Conservation (phyloP, 345 rosid genomes). For the Pistacia vera region DNA sequence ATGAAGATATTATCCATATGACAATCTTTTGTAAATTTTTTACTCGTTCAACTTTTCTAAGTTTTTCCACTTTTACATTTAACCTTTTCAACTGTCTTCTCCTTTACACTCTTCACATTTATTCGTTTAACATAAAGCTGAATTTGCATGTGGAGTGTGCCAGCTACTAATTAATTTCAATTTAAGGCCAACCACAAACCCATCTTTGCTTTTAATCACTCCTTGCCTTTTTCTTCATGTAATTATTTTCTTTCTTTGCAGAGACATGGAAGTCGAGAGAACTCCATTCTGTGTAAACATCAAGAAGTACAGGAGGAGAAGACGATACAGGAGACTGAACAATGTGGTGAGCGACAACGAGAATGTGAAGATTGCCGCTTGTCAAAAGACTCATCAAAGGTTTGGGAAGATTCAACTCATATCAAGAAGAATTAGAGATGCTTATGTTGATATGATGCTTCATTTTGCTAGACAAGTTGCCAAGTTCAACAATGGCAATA, state of each 20-base stretch:
- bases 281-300: not conserved
- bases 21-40: too few species aligned
- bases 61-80: too few species aligned
- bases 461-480: conserved; percentile 17
- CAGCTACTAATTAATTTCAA: too few species aligned
- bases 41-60: too few species aligned
- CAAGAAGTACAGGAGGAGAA: not conserved
- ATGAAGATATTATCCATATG: too few species aligned
- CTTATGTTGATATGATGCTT: conserved; percentile 19
- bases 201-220: not conserved
- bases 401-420: conserved; percentile 1
- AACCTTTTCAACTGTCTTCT: too few species aligned
- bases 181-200: too few species aligned
- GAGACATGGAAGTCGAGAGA: conserved; percentile 14
- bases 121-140: too few species aligned
- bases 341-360: not conserved
- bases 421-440: conserved; percentile 13
- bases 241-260: not conserved
- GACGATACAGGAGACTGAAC: not conserved
- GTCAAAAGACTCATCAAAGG: not conserved
- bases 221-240: not conserved
- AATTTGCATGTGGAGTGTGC: too few species aligned
- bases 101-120: too few species aligned
- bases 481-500: not conserved
- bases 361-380: not conserved